These are phyloP conservation scores for Hyphopichia burtonii DNA, from an alignment of 1,139 yeast genomes.

Conservation along the genomic window DNA sequence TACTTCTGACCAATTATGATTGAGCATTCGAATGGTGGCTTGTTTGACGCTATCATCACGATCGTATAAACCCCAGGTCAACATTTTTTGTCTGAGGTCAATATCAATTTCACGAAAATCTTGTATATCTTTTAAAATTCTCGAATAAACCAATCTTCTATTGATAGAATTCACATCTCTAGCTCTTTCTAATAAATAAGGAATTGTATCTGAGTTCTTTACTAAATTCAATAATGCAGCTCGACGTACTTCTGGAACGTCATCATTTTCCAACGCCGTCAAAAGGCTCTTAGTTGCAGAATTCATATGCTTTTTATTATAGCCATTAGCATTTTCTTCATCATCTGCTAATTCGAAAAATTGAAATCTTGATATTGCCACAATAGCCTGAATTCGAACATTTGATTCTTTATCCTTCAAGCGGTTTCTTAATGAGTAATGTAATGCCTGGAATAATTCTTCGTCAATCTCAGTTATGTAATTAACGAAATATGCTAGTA, in stretches of 20 bases:
- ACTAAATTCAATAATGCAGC: constrained; percentile 74
- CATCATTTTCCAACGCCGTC: constrained; percentile 66
- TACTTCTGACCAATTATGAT: constrained; percentile 68
- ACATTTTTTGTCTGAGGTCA: constrained; percentile 61
- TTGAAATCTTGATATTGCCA: constrained; percentile 79
- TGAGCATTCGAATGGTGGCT: constrained; percentile 73
- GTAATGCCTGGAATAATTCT: constrained; percentile 63
- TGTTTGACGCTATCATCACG: constrained; percentile 71
- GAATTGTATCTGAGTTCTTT: constrained; percentile 53
- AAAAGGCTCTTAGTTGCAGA: constrained; percentile 13
- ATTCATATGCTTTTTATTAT: constrained; percentile 6
- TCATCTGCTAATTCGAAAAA: constrained; percentile 44
- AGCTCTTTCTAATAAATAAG: constrained; percentile 73
- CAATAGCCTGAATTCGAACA: constrained; percentile 80
- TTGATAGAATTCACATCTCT: constrained; percentile 73
- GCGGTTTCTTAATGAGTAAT: constrained; percentile 61
- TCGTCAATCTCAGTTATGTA: constrained; percentile 77
- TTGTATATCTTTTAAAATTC: constrained; percentile 66
- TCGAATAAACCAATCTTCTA: constrained; percentile 70
- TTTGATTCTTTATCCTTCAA: constrained; percentile 75
- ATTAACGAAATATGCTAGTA: constrained; percentile 71
- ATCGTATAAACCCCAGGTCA: constrained; percentile 85
- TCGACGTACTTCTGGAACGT: constrained; percentile 85
- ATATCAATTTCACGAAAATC: constrained; percentile 59
- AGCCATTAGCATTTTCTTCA: constrained; percentile 26